Evolutionary conservation across 75 land plant species (phyloP), one percentile per base, ranked within the genome.

Genomic region (Selaginella moellendorffii): DNA sequence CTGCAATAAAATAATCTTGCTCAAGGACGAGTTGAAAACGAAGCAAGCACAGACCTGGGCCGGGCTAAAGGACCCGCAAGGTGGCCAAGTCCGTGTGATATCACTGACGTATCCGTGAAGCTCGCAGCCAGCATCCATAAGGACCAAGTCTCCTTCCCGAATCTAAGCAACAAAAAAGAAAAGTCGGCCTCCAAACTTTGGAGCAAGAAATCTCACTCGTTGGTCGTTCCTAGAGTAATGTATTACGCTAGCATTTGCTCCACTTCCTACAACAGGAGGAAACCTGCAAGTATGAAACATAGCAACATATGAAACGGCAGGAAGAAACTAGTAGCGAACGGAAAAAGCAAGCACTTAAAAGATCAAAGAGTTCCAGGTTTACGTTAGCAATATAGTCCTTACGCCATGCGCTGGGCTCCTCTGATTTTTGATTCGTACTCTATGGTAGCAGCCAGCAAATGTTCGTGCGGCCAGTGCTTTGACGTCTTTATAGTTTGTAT

Each of bases 391-490:
- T 17, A 17, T 64, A 65, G 58, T 24, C 29, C 97, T 92, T 79
- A 92, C 97, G 97, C 89, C 97, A 88, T 85, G 63, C 86, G 81
- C 64, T 92, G 95, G 19, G 95, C 97, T 62, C 97, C 97, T 77
- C 87, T 79, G 53, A 80, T 79, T 71, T 78, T 85, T 81, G 93
- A 92, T 30, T 92, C 95, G 78, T 81, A 88, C 61, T 92, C 97
- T 54, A 92, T 67, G 61, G 87, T 92, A 28, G 95, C 90, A 66
- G 97, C 66, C 65, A 92, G 63, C 56, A 77, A 62, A 62, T 77
- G 73, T 67, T 92, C 97, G 63, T 81, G 66, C 24, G 78, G 81
- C 56, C 24, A 74, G 30, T 67, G 10, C 46, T 67, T 84, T 23
- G 95, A 92, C 42, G 78, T 70, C 24, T 85, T 27, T 89, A 92